A percentile compares a stretch with the other conserved stretches of the same genome.
These are phyloP conservation scores for Candida khao-thaluensis DNA, from an alignment of 805 yeast species.

Conservation along the genomic window DNA sequence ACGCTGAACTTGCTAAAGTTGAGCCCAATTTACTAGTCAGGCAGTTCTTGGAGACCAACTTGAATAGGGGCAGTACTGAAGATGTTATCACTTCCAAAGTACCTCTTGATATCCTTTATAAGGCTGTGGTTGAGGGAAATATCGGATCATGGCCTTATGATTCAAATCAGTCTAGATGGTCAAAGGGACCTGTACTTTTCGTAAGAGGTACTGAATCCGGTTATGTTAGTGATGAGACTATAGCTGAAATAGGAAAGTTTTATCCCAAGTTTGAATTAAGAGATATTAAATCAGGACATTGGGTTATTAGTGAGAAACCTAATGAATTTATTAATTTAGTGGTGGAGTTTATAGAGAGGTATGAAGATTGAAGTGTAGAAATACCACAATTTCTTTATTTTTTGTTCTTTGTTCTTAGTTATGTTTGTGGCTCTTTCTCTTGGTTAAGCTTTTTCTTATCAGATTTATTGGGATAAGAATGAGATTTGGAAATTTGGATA, in stretches of 20 bases:
- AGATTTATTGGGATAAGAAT: too few species aligned
- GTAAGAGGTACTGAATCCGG: conserved; percentile 73
- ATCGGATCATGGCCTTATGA: conserved; percentile 79
- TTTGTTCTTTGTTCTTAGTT: too few species aligned
- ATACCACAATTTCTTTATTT: too few species aligned
- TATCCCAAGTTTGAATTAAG: conserved; percentile 76
- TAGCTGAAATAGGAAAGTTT: conserved; percentile 68
- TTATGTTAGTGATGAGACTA: conserved; percentile 79
- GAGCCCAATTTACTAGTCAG: conserved; percentile 62
- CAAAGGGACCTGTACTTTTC: conserved; percentile 68
- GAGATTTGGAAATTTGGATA: too few species aligned
- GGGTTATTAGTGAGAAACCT: conserved; percentile 90
- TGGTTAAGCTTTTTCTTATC: too few species aligned
- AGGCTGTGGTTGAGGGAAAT: conserved; percentile 60
- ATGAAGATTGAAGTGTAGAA: conserved; percentile 31
- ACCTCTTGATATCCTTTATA: conserved; percentile 69
- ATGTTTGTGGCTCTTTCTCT: too few species aligned
- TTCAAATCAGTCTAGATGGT: conserved; percentile 51
- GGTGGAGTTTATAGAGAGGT: conserved; percentile 57
- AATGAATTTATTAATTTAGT: conserved; percentile 64
- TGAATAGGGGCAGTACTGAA: conserved; percentile 44
- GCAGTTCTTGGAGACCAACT: conserved; percentile 75
- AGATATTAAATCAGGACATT: conserved; percentile 86
- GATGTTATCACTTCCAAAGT: conserved; percentile 52
- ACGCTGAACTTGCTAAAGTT: conserved; percentile 55